A percentile compares a stretch with the other conserved stretches of the same genome.
phyloP scores from a whole-genome alignment of 257 asterid genomes.

The Apocynum venetum region DNA sequence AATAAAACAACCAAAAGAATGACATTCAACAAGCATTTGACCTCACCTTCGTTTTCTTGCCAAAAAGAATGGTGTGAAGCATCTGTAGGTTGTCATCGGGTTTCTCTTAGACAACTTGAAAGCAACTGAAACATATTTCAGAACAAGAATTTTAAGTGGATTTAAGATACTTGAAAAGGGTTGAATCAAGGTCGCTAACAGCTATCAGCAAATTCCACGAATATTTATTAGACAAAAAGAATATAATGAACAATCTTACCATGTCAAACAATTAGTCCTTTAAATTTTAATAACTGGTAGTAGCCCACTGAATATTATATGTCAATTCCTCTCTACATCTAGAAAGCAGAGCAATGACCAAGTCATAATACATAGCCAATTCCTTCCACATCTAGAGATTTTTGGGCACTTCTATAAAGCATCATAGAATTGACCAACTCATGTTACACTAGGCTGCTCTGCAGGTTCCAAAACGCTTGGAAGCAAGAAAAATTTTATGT shows the following conservation, averaged over 20 bases:
- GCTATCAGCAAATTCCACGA: neutral
- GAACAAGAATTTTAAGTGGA: neutral
- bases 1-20: neutral
- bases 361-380: neutral
- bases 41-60: constrained; percentile 75
- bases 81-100: constrained; percentile 81
- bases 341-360: neutral
- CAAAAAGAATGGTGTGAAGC: constrained; percentile 82
- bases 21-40: neutral
- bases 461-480: neutral
- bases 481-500: neutral
- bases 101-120: constrained; percentile 87
- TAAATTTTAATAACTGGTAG: neutral
- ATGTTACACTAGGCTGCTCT: neutral
- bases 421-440: neutral
- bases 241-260: neutral
- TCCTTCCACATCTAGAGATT: neutral
- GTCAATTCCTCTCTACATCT: neutral
- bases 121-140: constrained; percentile 55
- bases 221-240: neutral
- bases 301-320: neutral
- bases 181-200: neutral
- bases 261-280: neutral
- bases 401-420: neutral
- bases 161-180: neutral